Evolutionary conservation across 495 filamentous ascomycete species (phyloP).

Genomic region (Podospora conica): DNA sequence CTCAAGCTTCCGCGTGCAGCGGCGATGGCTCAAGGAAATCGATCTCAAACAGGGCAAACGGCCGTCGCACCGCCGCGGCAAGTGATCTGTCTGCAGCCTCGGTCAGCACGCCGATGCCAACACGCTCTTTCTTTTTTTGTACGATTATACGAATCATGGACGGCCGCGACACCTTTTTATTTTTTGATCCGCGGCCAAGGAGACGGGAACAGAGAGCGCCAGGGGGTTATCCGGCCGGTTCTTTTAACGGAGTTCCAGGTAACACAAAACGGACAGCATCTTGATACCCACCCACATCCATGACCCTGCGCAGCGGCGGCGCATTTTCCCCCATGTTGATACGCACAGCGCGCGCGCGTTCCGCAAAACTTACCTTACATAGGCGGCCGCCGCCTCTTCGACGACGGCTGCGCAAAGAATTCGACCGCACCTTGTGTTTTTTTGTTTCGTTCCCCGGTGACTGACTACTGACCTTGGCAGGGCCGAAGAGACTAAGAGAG

Average conservation of each 20-base stretch:
- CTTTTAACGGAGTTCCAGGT: neutral
- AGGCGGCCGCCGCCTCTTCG: neutral
- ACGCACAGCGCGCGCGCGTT: constrained; percentile 8
- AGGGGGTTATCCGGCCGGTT: neutral
- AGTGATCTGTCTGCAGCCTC: neutral
- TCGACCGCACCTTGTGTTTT: neutral
- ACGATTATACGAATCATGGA: neutral
- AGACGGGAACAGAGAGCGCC: neutral
- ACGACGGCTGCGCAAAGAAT: neutral
- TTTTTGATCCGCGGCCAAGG: neutral
- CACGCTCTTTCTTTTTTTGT: neutral
- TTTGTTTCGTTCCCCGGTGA: neutral
- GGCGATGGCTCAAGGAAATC: constrained; percentile 37
- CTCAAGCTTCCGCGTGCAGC: constrained; percentile 57
- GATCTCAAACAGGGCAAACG: constrained; percentile 14
- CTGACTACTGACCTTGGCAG: neutral
- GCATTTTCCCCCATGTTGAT: neutral
- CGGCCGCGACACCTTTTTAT: neutral
- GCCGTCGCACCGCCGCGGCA: neutral
- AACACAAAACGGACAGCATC: neutral
- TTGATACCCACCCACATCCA: neutral
- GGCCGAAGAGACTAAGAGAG: neutral
- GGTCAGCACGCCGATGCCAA: neutral
- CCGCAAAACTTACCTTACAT: neutral
- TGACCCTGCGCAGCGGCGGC: constrained; percentile 1